phyloP scores from a whole-genome alignment of 352 stramenopile species.

The Blastocystis sp. region DNA sequence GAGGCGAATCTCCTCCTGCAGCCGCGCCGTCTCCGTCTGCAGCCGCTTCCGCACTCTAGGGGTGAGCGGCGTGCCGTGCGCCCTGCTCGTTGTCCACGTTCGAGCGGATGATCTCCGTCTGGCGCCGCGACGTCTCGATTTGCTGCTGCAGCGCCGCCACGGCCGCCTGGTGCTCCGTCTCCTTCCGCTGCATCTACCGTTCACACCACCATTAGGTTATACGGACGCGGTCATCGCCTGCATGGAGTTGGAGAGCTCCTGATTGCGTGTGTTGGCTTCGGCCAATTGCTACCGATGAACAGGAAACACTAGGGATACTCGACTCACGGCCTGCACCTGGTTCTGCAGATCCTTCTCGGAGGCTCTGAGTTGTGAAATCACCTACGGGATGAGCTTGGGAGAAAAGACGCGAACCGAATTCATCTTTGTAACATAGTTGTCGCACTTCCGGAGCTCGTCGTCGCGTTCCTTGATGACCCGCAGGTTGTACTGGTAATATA shows the following conservation, averaged over 20 bases:
- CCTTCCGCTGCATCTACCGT: background rate
- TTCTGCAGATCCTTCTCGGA: constrained; percentile 47
- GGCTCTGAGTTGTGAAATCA: background rate
- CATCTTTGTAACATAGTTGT: constrained; percentile 24
- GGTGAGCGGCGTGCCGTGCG: background rate
- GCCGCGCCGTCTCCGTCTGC: constrained; percentile 2
- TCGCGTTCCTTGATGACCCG: constrained; percentile 64
- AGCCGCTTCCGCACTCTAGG: constrained; percentile 34
- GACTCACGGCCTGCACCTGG: constrained; percentile 16
- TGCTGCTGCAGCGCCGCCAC: constrained; percentile 38
- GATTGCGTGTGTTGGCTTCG: background rate
- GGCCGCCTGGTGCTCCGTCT: constrained; percentile 12
- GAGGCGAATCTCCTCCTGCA: constrained; percentile 39
- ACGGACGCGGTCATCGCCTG: background rate
- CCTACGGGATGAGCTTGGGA: background rate
- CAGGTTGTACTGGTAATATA: constrained; percentile 48
- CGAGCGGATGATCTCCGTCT: constrained; percentile 46
- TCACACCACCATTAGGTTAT: background rate
- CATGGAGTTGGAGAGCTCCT: background rate
- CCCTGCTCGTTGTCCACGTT: constrained; percentile 34
- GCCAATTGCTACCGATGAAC: constrained; percentile 9
- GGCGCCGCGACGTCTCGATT: constrained; percentile 12
- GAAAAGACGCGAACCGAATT: background rate
- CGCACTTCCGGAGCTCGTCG: constrained; percentile 57
- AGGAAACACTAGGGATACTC: background rate